Evolutionary conservation across 176 grass and related monocot species (phyloP), one percentile per base, ranked within the genome.

Genomic region (Musa troglodytarum): DNA sequence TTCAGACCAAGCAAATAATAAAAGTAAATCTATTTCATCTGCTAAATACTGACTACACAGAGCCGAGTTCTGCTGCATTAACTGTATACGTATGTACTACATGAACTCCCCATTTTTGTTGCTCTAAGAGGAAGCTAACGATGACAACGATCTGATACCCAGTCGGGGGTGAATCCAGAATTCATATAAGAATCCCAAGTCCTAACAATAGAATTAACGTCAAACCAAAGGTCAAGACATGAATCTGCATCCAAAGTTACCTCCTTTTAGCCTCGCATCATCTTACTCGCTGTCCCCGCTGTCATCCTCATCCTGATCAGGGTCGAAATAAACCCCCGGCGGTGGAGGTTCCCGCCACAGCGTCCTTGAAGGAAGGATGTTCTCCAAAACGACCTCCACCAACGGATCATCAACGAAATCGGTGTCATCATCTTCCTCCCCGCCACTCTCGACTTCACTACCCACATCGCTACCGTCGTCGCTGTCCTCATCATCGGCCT

Each of bases 291-390:
- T 82, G 9, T 66, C 84, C 17, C 85, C 82, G 6, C 87, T 77
- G 11, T 86, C 53, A 0, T 87, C 84, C 9, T 82, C 83, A 13
- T 90, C 88, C 53, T 73, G 76, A 11, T 57, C 80, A 1, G 80
- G 20, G 56, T 88, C 65, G 63, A 88, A 75, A 78, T 83, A 88
- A 3, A 81, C 78, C 51, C 83, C 89, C 1, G 83, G 89, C 23
- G 75, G 78, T 7, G 86, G 14, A 9, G 89, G 81, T 9, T 69
- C 75, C 53, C 74, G 69, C 78, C 83, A 83, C 75, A 83, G 83
- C 65, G 89, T 86, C 54, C 83, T 68, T 13, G 86, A 88, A 8
- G 86, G 83, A 52, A 92, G 86, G 73, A 92, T 88, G 81, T 92
- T 88, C 70, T 75, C 71, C 65, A 84, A 81, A 58, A 88, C 89